Base-by-base conservation (phyloP, 768 basidiomycete genomes). In the Lentinula aciculospora region DNA sequence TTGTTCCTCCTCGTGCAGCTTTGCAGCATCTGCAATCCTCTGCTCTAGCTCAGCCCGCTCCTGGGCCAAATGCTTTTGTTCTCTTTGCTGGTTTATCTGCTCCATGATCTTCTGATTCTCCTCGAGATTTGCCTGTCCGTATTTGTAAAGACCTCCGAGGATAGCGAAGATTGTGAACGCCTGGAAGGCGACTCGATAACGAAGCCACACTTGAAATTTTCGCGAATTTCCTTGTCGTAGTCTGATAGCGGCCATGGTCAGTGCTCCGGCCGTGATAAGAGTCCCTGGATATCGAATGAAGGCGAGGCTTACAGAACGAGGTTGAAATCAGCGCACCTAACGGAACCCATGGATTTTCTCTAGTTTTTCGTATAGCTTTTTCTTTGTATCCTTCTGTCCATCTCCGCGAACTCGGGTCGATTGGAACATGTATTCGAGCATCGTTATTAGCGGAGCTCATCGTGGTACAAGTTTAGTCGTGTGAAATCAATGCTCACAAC, bases 311-410 rank as follows among this genome's bases (percentile, higher is more conserved):
- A 17, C 17, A 53, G 17, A 37, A 15, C 10, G 31, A 48, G 9
- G 9, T 7, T 48, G 7, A 4, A n/a, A n/a, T 40, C 5, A 73
- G n/a, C 85, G 56, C 58, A 89, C 90, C 87, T 23, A 89, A 66
- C 7, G 89, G 89, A 2, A 93, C 89, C 67, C 86, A 81, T 3
- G 91, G 90, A 66, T 93, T 85, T 67, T 91, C 83, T 58, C 82
- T 86, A 71, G 88, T 80, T 68, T 89, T 91, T 6, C 85, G 74
- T 25, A 69, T 57, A 9, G 77, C 81, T 68, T 82, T 84, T 59
- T 82, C 80, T 39, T 73, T 68, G 74, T 83, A 86, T 23, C 79
- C 76, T 66, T 87, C 85, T 36, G 45, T 21, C 56, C 56, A 57
- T 57, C 56, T 19, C n/a, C 29, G 8, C 1, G 56, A 57, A 19